Evolutionary conservation across 2,329 filamentous ascomycete genomes (phyloP).

Genomic region (Aschersonia sp.): DNA sequence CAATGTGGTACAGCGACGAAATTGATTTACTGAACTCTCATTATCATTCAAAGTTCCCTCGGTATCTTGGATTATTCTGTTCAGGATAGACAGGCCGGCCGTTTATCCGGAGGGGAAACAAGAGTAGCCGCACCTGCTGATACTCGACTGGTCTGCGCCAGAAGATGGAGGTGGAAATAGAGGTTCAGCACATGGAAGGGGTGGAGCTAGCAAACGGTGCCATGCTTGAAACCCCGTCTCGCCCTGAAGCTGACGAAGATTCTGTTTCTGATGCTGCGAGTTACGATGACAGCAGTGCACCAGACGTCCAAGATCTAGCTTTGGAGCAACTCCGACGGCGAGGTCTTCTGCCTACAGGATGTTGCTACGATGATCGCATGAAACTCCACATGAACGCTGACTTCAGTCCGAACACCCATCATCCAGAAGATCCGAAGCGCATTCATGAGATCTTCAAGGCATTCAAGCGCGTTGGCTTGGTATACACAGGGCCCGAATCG

Average conservation of each 20-base stretch:
- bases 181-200: slow-evolving; percentile 29
- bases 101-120: no score
- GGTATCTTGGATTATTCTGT: no score
- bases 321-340: slow-evolving; percentile 24
- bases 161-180: slow-evolving; percentile 21
- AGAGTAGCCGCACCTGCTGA: no score
- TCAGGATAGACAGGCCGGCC: no score
- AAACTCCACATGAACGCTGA: slow-evolving; percentile 84
- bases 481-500: slow-evolving; percentile 46
- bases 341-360: slow-evolving; percentile 52
- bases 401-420: slow-evolving; percentile 58
- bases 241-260: slow-evolving; percentile 14
- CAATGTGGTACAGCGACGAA: no score
- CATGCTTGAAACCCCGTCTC: slow-evolving; percentile 6
- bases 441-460: slow-evolving; percentile 90
- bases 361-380: slow-evolving; percentile 91
- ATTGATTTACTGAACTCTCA: no score
- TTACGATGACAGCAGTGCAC: slow-evolving; percentile 19
- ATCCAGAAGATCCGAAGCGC: slow-evolving; percentile 85
- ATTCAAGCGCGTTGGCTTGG: slow-evolving; percentile 67
- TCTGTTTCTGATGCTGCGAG: slow-evolving; percentile 18
- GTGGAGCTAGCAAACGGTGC: slow-evolving; percentile 16
- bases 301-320: slow-evolving; percentile 21
- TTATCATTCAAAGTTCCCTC: no score
- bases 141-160: no score